Conservation (phyloP, 129 eudicot genomes). For the Flaveria robusta region DNA sequence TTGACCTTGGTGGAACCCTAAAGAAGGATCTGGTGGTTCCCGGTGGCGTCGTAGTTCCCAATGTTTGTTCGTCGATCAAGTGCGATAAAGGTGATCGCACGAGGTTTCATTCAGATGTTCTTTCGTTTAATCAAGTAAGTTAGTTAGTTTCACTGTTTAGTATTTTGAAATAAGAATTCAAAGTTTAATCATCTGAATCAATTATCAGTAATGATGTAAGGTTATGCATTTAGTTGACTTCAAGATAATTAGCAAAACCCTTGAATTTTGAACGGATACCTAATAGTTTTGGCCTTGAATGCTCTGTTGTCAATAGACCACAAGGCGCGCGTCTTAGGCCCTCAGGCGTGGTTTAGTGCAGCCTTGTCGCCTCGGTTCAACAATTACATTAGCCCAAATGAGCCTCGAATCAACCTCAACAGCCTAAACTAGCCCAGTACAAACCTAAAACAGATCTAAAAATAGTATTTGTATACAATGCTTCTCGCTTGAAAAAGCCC, state of each 20-base stretch:
- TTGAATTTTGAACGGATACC: slow-evolving; percentile 1
- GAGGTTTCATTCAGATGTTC: slow-evolving; percentile 86
- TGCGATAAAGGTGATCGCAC: slow-evolving; percentile 97
- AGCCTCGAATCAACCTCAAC: too few species aligned
- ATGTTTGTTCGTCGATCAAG: slow-evolving; percentile 64
- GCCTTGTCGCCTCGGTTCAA: too few species aligned
- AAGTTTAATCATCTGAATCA: too few species aligned
- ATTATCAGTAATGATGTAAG: neutral
- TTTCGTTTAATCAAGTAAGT: slow-evolving; percentile 73
- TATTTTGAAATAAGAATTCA: neutral
- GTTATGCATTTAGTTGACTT: neutral
- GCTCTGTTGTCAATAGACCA: neutral
- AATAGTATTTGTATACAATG: too few species aligned
- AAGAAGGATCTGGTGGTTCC: slow-evolving; percentile 69
- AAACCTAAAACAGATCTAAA: too few species aligned
- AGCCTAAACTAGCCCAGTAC: too few species aligned
- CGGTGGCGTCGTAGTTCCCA: slow-evolving; percentile 62
- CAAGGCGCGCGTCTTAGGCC: too few species aligned
- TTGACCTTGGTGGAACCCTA: slow-evolving; percentile 53
- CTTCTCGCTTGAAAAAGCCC: too few species aligned
- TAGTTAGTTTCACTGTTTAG: too few species aligned
- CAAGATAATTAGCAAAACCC: neutral
- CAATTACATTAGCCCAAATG: too few species aligned
- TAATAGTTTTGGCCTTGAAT: slow-evolving; percentile 7
- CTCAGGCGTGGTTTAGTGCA: too few species aligned